Percentiles rank a stretch among this genome's conserved stretches.
These are phyloP conservation scores for Pichia membranifaciens DNA, from an alignment of 805 yeast species.

Conservation along the genomic window DNA sequence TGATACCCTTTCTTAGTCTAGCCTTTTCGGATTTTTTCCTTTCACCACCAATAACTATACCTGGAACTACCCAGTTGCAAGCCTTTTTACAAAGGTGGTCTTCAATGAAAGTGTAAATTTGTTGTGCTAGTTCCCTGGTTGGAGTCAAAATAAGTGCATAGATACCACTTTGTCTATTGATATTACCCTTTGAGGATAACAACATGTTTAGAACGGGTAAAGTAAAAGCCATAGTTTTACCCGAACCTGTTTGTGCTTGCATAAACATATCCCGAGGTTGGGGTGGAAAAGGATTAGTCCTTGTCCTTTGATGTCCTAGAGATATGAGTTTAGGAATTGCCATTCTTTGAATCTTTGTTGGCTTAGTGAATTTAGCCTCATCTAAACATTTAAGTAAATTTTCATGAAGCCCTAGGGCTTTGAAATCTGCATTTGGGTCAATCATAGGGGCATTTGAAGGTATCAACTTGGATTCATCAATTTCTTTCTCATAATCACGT, in stretches of 20 bases:
- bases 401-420: constrained; percentile 61
- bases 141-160: constrained; percentile 89
- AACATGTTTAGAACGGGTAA: constrained; percentile 77
- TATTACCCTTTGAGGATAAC: constrained; percentile 41
- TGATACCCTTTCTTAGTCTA: constrained; percentile 89
- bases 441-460: constrained; percentile 87
- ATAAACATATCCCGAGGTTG: constrained; percentile 63
- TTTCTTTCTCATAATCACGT: constrained; percentile 30
- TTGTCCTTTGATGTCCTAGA: constrained; percentile 23
- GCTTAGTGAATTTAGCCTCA: constrained; percentile 52
- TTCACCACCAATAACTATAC: constrained; percentile 96
- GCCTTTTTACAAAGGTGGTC: constrained; percentile 50
- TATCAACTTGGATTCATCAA: constrained; percentile 24
- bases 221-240: constrained; percentile 85
- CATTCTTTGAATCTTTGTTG: constrained; percentile 82
- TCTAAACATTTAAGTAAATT: constrained; percentile 48
- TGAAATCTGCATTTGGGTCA: constrained; percentile 50
- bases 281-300: constrained; percentile 12
- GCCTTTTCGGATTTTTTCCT: constrained; percentile 97
- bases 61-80: constrained; percentile 88
- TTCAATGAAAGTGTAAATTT: constrained; percentile 78
- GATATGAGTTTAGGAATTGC: constrained; percentile 60
- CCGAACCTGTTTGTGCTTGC: constrained; percentile 98
- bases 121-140: constrained; percentile 90
- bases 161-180: constrained; percentile 67